phyloP scores from a whole-genome alignment of 2,329 filamentous ascomycete species.

The Cladophialophora exuberans region DNA sequence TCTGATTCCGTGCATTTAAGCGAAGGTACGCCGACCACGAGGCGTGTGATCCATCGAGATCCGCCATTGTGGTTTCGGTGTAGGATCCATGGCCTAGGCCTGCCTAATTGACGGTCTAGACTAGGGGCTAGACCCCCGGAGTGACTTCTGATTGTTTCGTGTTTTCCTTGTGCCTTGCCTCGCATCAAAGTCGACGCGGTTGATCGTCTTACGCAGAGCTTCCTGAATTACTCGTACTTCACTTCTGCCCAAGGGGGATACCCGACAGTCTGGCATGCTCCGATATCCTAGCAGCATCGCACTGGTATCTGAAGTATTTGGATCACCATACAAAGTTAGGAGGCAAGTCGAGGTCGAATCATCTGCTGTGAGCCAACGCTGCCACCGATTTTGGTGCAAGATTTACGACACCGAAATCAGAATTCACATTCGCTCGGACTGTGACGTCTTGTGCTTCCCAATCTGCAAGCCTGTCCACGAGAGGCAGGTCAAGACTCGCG shows the following conservation, averaged over 20 bases:
- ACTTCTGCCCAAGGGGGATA: not conserved
- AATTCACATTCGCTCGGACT: not conserved
- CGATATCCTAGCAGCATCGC: not conserved
- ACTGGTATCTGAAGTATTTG: not conserved
- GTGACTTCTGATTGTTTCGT: no score
- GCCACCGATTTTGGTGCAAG: no score
- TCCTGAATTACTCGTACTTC: not conserved
- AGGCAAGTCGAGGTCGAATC: no score
- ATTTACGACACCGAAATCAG: no score
- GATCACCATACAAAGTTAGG: no score
- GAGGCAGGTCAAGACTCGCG: no score
- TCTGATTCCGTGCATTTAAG: not conserved
- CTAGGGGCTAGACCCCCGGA: not conserved
- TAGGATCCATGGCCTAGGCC: not conserved
- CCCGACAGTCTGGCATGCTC: not conserved
- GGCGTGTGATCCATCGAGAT: not conserved
- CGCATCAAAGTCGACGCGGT: no score
- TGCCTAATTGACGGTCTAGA: not conserved
- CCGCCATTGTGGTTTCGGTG: not conserved
- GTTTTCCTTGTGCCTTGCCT: no score
- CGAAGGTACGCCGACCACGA: not conserved
- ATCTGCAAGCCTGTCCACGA: not conserved
- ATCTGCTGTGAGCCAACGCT: no score
- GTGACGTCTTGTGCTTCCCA: not conserved
- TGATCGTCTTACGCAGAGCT: no score